A percentile compares a stretch with the other conserved stretches of the same genome.
These are phyloP conservation scores for Colletotrichum gloeosporioides DNA, from an alignment of 2,329 filamentous ascomycete species.

Conservation along the genomic window DNA sequence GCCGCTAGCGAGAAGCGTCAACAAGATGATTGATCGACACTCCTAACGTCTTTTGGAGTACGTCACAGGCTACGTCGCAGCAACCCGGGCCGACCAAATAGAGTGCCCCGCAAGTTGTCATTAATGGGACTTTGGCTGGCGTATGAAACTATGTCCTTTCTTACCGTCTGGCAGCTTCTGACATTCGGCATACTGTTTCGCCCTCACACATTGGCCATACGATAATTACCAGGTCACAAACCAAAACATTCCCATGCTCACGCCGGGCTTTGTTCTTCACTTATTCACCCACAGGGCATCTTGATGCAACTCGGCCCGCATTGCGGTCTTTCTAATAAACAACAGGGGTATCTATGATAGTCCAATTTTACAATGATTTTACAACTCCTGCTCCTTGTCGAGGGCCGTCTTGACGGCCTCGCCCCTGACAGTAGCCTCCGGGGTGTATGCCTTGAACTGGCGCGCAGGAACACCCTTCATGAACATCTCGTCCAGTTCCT, in stretches of 20 bases:
- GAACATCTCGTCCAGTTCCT: slow-evolving; percentile 32
- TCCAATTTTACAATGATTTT: background rate
- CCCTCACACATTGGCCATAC: too few species aligned
- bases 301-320: background rate
- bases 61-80: background rate
- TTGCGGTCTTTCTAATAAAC: background rate
- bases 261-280: background rate
- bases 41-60: background rate
- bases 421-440: slow-evolving; percentile 13
- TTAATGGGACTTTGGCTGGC: background rate
- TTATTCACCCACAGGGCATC: accelerated
- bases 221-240: too few species aligned
- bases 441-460: slow-evolving; percentile 27
- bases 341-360: background rate
- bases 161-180: background rate
- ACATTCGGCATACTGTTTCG: background rate
- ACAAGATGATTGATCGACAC: background rate
- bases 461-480: slow-evolving; percentile 28
- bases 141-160: background rate
- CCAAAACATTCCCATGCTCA: background rate
- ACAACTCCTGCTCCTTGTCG: slow-evolving; percentile 1
- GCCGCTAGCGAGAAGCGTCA: background rate
- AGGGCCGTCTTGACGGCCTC: slow-evolving; percentile 1
- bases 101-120: background rate
- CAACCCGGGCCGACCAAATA: background rate